These are phyloP conservation scores for Sporothrix mexicana DNA, from an alignment of 2,329 filamentous ascomycete genomes.

Conservation along the genomic window DNA sequence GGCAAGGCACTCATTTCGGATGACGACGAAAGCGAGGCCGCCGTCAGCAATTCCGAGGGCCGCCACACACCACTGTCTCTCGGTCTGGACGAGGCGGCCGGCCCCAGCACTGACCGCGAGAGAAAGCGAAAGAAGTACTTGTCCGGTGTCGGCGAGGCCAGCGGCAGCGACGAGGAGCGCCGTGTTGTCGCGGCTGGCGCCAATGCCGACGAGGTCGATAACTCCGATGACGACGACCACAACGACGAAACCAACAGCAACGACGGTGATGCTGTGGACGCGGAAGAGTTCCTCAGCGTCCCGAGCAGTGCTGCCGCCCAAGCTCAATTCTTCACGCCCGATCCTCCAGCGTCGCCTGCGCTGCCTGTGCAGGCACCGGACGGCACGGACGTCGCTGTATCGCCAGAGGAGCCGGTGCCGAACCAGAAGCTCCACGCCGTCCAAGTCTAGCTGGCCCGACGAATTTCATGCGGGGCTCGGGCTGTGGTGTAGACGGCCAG, in stretches of 20 bases:
- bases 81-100: slow-evolving; percentile 46
- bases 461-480: neutral
- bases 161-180: slow-evolving; percentile 31
- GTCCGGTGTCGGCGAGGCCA: slow-evolving; percentile 33
- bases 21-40: slow-evolving; percentile 66
- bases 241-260: slow-evolving; percentile 39
- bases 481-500: neutral
- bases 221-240: slow-evolving; percentile 39
- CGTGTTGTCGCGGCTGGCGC: slow-evolving; percentile 43
- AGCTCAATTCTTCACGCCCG: slow-evolving; percentile 51
- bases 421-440: slow-evolving; percentile 27
- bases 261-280: slow-evolving; percentile 37
- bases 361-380: neutral
- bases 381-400: neutral
- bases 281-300: slow-evolving; percentile 41
- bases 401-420: neutral
- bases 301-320: slow-evolving; percentile 43
- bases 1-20: slow-evolving; percentile 48
- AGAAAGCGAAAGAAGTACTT: slow-evolving; percentile 35
- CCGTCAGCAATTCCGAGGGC: slow-evolving; percentile 65
- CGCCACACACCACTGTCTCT: slow-evolving; percentile 61
- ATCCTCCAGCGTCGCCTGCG: slow-evolving; percentile 47
- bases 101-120: slow-evolving; percentile 41
- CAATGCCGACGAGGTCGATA: slow-evolving; percentile 38
- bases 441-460: slow-evolving; percentile 26